Conservation (phyloP, 73 alveolate species). For the Halteria grandinella region DNA sequence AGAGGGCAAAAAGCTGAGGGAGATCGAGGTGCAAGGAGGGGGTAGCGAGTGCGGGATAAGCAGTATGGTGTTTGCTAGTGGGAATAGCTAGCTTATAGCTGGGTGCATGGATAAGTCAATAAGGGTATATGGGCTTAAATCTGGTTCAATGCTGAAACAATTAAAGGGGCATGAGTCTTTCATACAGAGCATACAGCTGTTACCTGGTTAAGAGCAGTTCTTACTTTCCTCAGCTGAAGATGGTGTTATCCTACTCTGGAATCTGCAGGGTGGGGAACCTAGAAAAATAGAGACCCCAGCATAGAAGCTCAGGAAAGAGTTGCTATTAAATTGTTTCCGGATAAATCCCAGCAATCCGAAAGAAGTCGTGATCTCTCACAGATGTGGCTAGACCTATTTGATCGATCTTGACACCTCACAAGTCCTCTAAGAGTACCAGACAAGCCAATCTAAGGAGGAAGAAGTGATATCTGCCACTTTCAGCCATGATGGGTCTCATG, state of each 20-base stretch:
- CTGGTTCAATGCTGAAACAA: constrained; percentile 60
- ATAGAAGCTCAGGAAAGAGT: background rate
- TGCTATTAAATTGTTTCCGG: constrained; percentile 3
- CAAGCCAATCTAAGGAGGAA: constrained; percentile 28
- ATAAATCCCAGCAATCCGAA: background rate
- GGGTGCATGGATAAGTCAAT: constrained; percentile 66
- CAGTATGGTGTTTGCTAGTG: constrained; percentile 44
- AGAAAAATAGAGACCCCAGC: background rate
- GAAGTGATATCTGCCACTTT: constrained; percentile 21
- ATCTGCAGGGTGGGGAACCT: background rate
- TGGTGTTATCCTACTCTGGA: constrained; percentile 33
- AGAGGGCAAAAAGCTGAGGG: constrained; percentile 66
- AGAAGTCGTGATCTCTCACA: background rate
- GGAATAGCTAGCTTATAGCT: constrained; percentile 57
- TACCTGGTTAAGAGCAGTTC: constrained; percentile 3
- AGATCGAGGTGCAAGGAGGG: constrained; percentile 50
- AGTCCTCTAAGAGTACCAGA: background rate
- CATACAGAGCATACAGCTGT: background rate
- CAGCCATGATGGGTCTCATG: constrained; percentile 33
- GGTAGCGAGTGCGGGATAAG: constrained; percentile 60
- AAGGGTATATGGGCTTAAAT: constrained; percentile 66
- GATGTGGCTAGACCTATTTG: constrained; percentile 3
- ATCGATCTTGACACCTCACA: constrained; percentile 8
- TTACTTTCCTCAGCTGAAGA: constrained; percentile 14
- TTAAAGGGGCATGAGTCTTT: constrained; percentile 64